Evolutionary conservation across 371 early-diverging fungal genomes (phyloP).

Genomic region (Dichotomocladium elegans): DNA sequence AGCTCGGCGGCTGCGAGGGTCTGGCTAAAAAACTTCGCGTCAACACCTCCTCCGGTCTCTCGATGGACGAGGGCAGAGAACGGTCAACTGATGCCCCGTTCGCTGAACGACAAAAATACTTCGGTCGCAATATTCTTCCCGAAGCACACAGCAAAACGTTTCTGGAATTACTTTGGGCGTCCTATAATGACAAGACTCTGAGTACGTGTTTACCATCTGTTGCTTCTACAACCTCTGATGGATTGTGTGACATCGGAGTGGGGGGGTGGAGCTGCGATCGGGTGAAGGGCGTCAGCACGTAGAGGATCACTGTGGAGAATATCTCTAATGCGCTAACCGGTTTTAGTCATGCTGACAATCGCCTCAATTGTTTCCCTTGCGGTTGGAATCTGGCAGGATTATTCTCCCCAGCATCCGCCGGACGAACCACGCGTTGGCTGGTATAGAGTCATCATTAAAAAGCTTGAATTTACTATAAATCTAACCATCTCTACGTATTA

Average conservation of each 20-base stretch:
- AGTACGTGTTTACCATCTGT: conserved; percentile 35
- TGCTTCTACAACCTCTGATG: neutral
- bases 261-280: too few species aligned
- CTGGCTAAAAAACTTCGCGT: conserved; percentile 62
- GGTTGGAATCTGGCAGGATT: conserved; percentile 73
- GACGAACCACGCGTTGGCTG: conserved; percentile 66
- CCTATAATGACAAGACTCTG: conserved; percentile 64
- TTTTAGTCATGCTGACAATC: conserved; percentile 58
- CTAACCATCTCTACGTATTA: conserved; percentile 8
- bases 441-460: too few species aligned
- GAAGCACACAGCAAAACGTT: conserved; percentile 60
- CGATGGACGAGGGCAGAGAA: conserved; percentile 53
- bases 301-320: neutral
- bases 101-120: conserved; percentile 59
- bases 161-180: conserved; percentile 60
- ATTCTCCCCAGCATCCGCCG: conserved; percentile 52
- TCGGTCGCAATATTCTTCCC: conserved; percentile 72
- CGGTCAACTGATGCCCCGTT: conserved; percentile 42
- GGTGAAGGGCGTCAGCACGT: too few species aligned
- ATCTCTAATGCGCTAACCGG: neutral
- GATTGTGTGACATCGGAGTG: too few species aligned
- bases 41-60: conserved; percentile 62
- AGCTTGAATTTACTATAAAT: too few species aligned
- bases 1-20: conserved; percentile 63
- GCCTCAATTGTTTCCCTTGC: conserved; percentile 78